Conservation (phyloP, 139 green algal genomes). For the Raphidocelis subcapitata region DNA sequence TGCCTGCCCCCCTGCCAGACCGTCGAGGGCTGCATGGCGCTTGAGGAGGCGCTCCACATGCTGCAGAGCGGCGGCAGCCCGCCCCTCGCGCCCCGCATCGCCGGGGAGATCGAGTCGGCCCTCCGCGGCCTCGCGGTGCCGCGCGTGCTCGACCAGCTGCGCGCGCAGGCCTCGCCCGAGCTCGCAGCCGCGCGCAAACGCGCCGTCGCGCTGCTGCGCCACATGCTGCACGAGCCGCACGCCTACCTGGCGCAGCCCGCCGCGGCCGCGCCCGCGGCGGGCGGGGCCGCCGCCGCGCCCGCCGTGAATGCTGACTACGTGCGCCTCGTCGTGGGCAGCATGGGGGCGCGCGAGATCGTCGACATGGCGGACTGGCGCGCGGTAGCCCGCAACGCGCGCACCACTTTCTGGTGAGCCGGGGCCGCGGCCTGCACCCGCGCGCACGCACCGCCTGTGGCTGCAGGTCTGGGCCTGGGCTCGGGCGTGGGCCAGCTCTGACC, state of each 20-base stretch:
- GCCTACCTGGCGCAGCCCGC: neutral
- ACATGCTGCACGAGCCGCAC: conserved; percentile 4
- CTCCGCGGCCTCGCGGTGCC: conserved; percentile 39
- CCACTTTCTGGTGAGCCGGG: conserved; percentile 23
- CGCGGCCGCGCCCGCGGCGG: neutral
- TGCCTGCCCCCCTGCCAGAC: no score
- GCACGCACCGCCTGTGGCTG: no score
- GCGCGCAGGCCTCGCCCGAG: neutral
- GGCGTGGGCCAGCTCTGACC: no score
- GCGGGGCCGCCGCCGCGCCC: neutral
- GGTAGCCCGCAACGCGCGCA: conserved; percentile 1
- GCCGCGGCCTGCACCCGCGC: no score
- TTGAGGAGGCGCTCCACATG: conserved; percentile 23
- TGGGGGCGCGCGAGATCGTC: conserved; percentile 11
- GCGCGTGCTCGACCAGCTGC: conserved; percentile 27
- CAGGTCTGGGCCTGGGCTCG: no score
- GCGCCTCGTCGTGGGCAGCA: conserved; percentile 13
- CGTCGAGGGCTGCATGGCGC: conserved; percentile 15
- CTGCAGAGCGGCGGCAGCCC: conserved; percentile 4
- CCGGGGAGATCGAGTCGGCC: conserved; percentile 34
- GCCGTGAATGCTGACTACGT: conserved; percentile 17
- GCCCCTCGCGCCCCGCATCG: neutral
- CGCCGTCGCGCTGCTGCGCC: neutral
- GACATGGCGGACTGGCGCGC: conserved; percentile 16
- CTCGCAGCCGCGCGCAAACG: conserved; percentile 2